These are phyloP conservation scores for Metroxylon sagu DNA, from an alignment of 176 grass and related monocot species.

Conservation along the genomic window DNA sequence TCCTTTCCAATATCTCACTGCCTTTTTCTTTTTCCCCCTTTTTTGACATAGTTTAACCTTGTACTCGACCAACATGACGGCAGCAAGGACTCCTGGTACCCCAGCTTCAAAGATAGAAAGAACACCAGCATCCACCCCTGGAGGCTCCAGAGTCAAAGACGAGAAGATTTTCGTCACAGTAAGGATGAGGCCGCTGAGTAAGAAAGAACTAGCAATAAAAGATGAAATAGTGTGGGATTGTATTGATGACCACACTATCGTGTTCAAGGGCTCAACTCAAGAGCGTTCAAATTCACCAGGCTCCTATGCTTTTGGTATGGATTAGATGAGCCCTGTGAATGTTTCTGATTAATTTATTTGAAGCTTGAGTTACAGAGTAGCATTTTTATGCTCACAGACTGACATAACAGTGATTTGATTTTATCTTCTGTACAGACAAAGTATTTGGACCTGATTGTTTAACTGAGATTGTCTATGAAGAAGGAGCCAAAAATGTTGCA, in stretches of 20 bases:
- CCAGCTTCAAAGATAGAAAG: constrained; percentile 65
- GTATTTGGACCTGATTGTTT: constrained; percentile 33
- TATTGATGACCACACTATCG: constrained; percentile 54
- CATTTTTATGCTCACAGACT: no score
- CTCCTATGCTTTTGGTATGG: constrained; percentile 79
- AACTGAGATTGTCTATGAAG: constrained; percentile 69
- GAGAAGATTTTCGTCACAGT: constrained; percentile 99
- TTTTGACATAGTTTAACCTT: no score
- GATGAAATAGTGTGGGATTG: constrained; percentile 76
- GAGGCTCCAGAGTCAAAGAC: constrained; percentile 68
- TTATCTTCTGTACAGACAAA: constrained; percentile 26
- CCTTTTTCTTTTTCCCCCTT: no score
- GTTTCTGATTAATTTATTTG: not conserved
- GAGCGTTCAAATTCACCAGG: constrained; percentile 38
- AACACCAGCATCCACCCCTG: constrained; percentile 50
- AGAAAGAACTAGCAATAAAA: constrained; percentile 53
- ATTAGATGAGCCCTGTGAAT: not conserved
- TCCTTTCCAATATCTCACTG: no score
- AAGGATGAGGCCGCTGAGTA: constrained; percentile 66
- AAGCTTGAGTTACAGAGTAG: no score
- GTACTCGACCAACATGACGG: constrained; percentile 21
- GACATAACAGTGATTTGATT: no score
- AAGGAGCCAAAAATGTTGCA: constrained; percentile 58
- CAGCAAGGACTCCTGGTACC: constrained; percentile 49
- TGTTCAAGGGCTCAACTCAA: constrained; percentile 48